A percentile compares a stretch with the other conserved stretches of the same genome.
phyloP scores from a whole-genome alignment of 495 filamentous ascomycete species.

The Amniculicola lignicola region DNA sequence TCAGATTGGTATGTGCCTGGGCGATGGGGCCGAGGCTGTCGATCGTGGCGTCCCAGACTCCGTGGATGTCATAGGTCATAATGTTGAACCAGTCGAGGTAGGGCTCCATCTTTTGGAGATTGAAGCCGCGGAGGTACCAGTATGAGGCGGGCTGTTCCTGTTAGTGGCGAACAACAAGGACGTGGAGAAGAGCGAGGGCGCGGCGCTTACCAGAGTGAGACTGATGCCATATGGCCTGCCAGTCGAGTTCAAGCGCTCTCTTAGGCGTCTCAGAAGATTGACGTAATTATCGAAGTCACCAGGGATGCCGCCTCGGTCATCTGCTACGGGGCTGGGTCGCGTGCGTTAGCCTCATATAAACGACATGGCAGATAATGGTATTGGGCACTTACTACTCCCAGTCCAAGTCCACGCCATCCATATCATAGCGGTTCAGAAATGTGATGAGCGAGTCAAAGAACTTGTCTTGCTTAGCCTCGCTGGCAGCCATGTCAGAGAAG shows the following conservation, averaged over 20 bases:
- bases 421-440: slow-evolving; percentile 57
- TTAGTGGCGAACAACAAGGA: too few relatives aligned
- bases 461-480: slow-evolving; percentile 58
- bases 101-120: slow-evolving; percentile 42
- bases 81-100: slow-evolving; percentile 57
- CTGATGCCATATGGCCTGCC: too few relatives aligned
- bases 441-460: slow-evolving; percentile 61
- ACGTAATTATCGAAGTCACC: slow-evolving; percentile 1
- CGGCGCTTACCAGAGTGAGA: too few relatives aligned
- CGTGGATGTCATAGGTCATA: slow-evolving; percentile 42
- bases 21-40: background rate
- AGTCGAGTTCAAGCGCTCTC: background rate
- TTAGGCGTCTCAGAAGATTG: background rate
- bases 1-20: background rate
- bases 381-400: too few relatives aligned
- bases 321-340: slow-evolving; percentile 40
- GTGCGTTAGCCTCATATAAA: too few relatives aligned
- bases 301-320: background rate
- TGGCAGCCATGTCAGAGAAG: slow-evolving; percentile 66
- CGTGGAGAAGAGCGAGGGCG: too few relatives aligned
- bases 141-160: slow-evolving; percentile 51
- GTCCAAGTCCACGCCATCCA: slow-evolving; percentile 58
- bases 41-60: background rate
- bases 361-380: too few relatives aligned
- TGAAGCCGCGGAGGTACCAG: slow-evolving; percentile 55